These are phyloP conservation scores for Staphylotrichum tortipilum DNA, from an alignment of 495 filamentous ascomycete genomes.

Conservation along the genomic window DNA sequence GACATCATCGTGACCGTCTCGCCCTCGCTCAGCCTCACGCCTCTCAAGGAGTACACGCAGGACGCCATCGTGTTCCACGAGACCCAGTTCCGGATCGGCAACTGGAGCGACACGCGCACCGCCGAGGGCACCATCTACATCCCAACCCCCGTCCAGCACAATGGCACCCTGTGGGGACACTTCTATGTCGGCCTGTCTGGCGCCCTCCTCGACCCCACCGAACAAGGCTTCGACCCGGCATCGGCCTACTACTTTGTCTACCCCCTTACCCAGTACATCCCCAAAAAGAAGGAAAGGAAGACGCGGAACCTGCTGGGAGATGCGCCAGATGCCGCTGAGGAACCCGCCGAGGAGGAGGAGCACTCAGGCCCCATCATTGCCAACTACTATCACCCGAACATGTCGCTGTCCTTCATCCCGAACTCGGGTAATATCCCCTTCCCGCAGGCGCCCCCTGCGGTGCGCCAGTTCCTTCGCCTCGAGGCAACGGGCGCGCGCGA, in stretches of 20 bases:
- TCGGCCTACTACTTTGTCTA: conserved; percentile 76
- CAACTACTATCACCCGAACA: conserved; percentile 93
- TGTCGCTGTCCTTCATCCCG: conserved; percentile 79
- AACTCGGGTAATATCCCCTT: conserved; percentile 62
- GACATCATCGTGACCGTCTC: conserved; percentile 84
- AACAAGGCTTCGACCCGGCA: conserved; percentile 57
- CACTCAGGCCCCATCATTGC: conserved; percentile 56
- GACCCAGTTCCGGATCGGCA: conserved; percentile 69
- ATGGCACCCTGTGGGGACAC: conserved; percentile 89
- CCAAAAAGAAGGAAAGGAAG: conserved; percentile 87
- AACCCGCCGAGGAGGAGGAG: conserved; percentile 35
- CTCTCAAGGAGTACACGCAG: conserved; percentile 50
- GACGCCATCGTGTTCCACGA: conserved; percentile 64
- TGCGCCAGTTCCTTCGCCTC: conserved; percentile 66
- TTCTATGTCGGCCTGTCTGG: conserved; percentile 78
- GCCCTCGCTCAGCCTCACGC: conserved; percentile 58
- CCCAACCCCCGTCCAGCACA: conserved; percentile 74
- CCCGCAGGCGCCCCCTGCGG: conserved; percentile 60
- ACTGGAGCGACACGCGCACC: conserved; percentile 69
- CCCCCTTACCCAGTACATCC: conserved; percentile 78
- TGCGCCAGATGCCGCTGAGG: conserved; percentile 41
- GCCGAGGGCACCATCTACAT: conserved; percentile 70
- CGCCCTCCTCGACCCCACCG: conserved; percentile 62
- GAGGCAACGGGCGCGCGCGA: conserved; percentile 70
- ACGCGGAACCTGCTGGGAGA: conserved; percentile 76